phyloP scores from a whole-genome alignment of 352 stramenopile genomes.

The Phytophthora pini region DNA sequence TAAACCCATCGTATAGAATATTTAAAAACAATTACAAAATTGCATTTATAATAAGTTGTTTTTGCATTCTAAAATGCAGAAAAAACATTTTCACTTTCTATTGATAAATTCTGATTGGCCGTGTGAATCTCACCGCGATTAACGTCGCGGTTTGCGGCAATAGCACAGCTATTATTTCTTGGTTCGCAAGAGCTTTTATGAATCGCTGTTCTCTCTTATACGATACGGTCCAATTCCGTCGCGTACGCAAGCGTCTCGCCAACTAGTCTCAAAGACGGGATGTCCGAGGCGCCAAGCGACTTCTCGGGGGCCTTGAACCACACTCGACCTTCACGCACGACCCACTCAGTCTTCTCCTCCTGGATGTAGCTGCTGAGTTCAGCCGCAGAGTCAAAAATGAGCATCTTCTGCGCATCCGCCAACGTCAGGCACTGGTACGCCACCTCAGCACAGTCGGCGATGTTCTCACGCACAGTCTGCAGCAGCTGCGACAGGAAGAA shows the following conservation, averaged over 20 bases:
- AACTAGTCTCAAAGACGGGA: slow-evolving; percentile 95
- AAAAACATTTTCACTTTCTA: no score
- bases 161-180: slow-evolving; percentile 10
- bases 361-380: slow-evolving; percentile 90
- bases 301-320: slow-evolving; percentile 93
- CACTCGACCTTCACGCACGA: slow-evolving; percentile 80
- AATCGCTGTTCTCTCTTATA: slow-evolving; percentile 40
- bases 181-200: no score
- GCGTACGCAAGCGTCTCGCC: slow-evolving; percentile 81
- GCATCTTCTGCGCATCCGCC: slow-evolving; percentile 90
- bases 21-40: no score
- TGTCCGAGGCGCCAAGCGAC: slow-evolving; percentile 87
- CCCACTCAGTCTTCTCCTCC: slow-evolving; percentile 92
- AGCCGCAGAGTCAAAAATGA: slow-evolving; percentile 90
- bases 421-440: slow-evolving; percentile 92
- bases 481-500: slow-evolving; percentile 95
- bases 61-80: no score
- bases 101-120: no score
- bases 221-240: slow-evolving; percentile 95
- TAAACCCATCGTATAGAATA: no score
- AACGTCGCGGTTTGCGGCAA: slow-evolving; percentile 13
- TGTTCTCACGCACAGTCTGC: slow-evolving; percentile 95
- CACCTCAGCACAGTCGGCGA: slow-evolving; percentile 96
- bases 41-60: no score
- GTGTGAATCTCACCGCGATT: no score